A percentile compares a stretch with the other conserved stretches of the same genome.
These are phyloP conservation scores for Phytophthora megakarya DNA, from an alignment of 352 stramenopile genomes.

Conservation along the genomic window DNA sequence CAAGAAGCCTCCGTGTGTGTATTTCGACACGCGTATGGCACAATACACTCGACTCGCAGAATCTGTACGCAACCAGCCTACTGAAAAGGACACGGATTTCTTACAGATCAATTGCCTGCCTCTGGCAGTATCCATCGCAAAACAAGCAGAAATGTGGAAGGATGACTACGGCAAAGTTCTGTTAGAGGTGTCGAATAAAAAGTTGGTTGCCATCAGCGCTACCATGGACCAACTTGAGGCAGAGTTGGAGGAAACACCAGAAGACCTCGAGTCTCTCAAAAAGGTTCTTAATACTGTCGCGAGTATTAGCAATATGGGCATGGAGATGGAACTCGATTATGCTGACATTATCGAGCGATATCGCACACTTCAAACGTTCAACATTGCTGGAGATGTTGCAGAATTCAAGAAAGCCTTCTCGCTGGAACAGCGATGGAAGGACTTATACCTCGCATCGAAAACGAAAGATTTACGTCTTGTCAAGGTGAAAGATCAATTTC, in stretches of 20 bases:
- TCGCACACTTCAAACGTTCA: slow-evolving; percentile 83
- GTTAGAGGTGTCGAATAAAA: slow-evolving; percentile 85
- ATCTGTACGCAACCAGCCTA: slow-evolving; percentile 87
- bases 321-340: slow-evolving; percentile 96
- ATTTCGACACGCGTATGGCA: slow-evolving; percentile 94
- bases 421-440: slow-evolving; percentile 85
- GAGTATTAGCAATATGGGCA: slow-evolving; percentile 82
- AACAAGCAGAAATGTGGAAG: slow-evolving; percentile 94
- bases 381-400: slow-evolving; percentile 66
- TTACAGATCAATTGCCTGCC: slow-evolving; percentile 93
- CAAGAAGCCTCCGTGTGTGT: slow-evolving; percentile 92
- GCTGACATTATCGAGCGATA: slow-evolving; percentile 94
- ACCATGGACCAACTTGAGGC: slow-evolving; percentile 83
- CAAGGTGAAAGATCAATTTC: slow-evolving; percentile 95
- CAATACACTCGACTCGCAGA: slow-evolving; percentile 91
- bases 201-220: slow-evolving; percentile 69
- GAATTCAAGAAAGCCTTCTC: slow-evolving; percentile 78
- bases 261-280: slow-evolving; percentile 94
- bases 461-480: slow-evolving; percentile 94
- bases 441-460: slow-evolving; percentile 81
- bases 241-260: slow-evolving; percentile 79
- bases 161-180: slow-evolving; percentile 94
- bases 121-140: slow-evolving; percentile 89
- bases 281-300: slow-evolving; percentile 94
- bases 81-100: slow-evolving; percentile 95